phyloP scores from a whole-genome alignment of 2,329 filamentous ascomycete species.

The Diaporthe citri region DNA sequence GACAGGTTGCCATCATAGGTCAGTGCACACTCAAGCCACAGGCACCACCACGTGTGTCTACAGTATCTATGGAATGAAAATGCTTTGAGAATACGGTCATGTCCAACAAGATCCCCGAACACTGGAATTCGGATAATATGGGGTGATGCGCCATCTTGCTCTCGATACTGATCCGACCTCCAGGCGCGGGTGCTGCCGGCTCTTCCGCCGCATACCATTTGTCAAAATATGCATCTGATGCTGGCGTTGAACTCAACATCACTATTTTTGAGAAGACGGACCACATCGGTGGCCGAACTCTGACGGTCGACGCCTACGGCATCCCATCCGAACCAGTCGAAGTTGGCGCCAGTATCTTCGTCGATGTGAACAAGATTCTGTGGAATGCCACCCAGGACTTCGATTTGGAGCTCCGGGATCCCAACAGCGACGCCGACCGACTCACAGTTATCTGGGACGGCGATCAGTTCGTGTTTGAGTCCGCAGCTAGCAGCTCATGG shows the following conservation, averaged over 20 bases:
- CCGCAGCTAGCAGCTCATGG: conserved; percentile 68
- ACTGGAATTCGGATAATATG: no score
- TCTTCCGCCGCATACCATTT: conserved; percentile 90
- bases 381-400: conserved; percentile 79
- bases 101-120: no score
- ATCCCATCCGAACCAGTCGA: conserved; percentile 79
- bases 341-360: conserved; percentile 92
- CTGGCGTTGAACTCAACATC: conserved; percentile 77
- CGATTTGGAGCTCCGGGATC: conserved; percentile 70
- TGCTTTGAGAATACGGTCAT: not conserved
- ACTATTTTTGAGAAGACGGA: conserved; percentile 86
- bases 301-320: conserved; percentile 83
- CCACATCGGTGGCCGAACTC: conserved; percentile 86
- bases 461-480: conserved; percentile 75
- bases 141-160: not conserved
- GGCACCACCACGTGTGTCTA: not conserved
- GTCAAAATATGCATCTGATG: conserved; percentile 74
- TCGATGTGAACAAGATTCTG: conserved; percentile 85
- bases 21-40: conserved; percentile 1
- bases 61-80: not conserved
- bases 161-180: not conserved
- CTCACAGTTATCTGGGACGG: conserved; percentile 89
- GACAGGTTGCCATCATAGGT: conserved; percentile 49
- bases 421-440: conserved; percentile 62
- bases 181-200: conserved; percentile 90